A percentile compares a stretch with the other conserved stretches of the same genome.
Evolutionary conservation across 2,329 filamentous ascomycete species (phyloP).

Genomic region (Aureobasidium sp.): DNA sequence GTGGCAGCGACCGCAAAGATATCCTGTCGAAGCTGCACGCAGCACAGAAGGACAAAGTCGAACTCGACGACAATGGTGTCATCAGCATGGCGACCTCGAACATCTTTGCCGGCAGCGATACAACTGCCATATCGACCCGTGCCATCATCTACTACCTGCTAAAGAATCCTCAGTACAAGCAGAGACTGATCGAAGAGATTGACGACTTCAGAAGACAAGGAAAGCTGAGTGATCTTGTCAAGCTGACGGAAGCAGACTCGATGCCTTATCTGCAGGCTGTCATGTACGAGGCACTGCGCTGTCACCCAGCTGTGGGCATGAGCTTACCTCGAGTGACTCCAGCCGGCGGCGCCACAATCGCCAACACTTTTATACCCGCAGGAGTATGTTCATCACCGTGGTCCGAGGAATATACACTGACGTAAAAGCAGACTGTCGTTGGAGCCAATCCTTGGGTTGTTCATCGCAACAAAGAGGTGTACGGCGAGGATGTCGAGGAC

Average conservation of each 20-base stretch:
- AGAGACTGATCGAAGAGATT: conserved; percentile 31
- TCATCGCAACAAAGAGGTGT: conserved; percentile 26
- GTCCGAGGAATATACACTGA: neutral
- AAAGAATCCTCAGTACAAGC: conserved; percentile 27
- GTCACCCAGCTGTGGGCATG: conserved; percentile 38
- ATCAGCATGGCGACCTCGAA: conserved; percentile 33
- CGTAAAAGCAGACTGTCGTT: conserved; percentile 19
- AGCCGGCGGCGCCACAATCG: conserved; percentile 31
- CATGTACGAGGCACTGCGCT: conserved; percentile 38
- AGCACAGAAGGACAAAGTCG: conserved; percentile 32
- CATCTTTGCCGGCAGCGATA: conserved; percentile 39
- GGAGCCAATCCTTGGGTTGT: conserved; percentile 31
- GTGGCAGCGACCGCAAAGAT: conserved; percentile 30
- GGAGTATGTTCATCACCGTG: conserved; percentile 12
- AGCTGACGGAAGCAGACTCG: conserved; percentile 27
- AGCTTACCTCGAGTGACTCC: conserved; percentile 35
- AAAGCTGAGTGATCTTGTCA: conserved; percentile 26
- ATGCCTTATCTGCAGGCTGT: conserved; percentile 38
- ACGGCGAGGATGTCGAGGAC: conserved; percentile 26
- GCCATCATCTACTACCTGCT: conserved; percentile 34
- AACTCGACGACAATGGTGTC: conserved; percentile 32
- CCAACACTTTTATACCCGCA: conserved; percentile 28
- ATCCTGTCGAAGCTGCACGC: conserved; percentile 34
- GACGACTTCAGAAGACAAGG: conserved; percentile 22
- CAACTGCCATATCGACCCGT: conserved; percentile 35